Evolutionary conservation across 257 asterid species (phyloP), one percentile per base, ranked within the genome.

Genomic region (Echites panduratus): DNA sequence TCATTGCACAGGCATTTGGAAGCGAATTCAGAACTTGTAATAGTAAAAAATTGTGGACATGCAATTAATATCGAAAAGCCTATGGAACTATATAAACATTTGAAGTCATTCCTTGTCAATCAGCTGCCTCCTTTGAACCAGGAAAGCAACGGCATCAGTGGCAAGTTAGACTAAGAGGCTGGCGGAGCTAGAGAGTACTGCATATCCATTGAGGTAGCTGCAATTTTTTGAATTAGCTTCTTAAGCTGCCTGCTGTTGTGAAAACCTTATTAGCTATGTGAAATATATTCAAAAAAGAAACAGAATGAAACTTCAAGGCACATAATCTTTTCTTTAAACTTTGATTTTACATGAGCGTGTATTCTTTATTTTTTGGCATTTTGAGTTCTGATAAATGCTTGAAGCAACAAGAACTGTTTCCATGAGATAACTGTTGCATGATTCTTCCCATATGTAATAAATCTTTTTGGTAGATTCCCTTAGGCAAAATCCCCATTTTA

Each of bases 41-140:
- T 92, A 17, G 49, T 90, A 16, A 89, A 89, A 81, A 83, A 89
- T 8, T 94, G 95, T 8, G 98, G 97, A 40, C 97, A 92, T 76
- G 98, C 98, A 0, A 84, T 92, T 59, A 88, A 88, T 58, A 72
- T 88, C 73, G 97, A 90, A 88, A 87, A 86, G 71, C 79, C 96
- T 3, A 92, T 87, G 81, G 91, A 86, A 70, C 70, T 89, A 12
- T 90, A 79, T 76, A 81, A 74, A 67, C 76, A 85, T 69, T 50
- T 90, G 87, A 87, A 87, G 79, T 76, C 87, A 32, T 89, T 92
- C 83, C 89, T 90, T 58, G 24, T 41, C 5, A 78, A 64, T 71
- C 82, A 87, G 27, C 73, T 47, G 43, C 74, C 80, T 69, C 73
- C 61, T 26, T 40, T 6, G 3, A 77, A 79, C 68, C 70, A 49